Evolutionary conservation across 23 red algal genomes (phyloP), one percentile per base, ranked within the genome.

Genomic region (Gracilaria gracilis): DNA sequence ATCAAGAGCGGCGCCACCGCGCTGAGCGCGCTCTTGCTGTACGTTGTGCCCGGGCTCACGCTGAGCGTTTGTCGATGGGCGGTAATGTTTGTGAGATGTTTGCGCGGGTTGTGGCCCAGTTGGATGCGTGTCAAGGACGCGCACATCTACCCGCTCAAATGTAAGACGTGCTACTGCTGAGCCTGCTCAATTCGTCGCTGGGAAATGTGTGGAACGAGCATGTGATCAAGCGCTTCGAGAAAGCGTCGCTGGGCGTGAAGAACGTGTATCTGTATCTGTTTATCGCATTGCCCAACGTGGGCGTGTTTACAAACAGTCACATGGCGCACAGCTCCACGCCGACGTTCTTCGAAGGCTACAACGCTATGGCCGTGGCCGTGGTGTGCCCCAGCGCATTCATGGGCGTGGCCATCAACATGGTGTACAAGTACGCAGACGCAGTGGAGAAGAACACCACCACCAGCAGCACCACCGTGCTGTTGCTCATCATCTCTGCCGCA

Each of bases 361-460:
- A 48, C 38, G 1, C 42, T 8, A 64, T 64, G 67, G 84, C 84
- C 33, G 19, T 74, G 65, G 33, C 32, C 27, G 84, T 88, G 27
- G 84, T 77, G 39, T 48, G 44, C 49, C 50, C 61, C 84, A 88
- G 77, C 67, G 84, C 84, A 14, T 77, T 73, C 42, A 88, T 88
- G 66, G 84, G 84, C 50, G 49, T 88, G 17, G 70, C 84, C 31
- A 88, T 88, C 6, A 88, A 88, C 49, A 20, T 54, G 42, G 84
- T 88, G 20, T 88, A 88, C 84, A 88, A 88, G 84, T 88, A 88
- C 70, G 84, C 84, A 3, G 84, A 88, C 67, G 84, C 84, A 7
- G 44, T 88, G 39, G 67, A 77, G 39, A 88, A 88, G 33, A 88
- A 55, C 35, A 58, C 77, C 40, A 44, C 84, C 66, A 88, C 67